Evolutionary conservation across 306 rosid genomes (phyloP).

Genomic region (Rubus parviflorus): DNA sequence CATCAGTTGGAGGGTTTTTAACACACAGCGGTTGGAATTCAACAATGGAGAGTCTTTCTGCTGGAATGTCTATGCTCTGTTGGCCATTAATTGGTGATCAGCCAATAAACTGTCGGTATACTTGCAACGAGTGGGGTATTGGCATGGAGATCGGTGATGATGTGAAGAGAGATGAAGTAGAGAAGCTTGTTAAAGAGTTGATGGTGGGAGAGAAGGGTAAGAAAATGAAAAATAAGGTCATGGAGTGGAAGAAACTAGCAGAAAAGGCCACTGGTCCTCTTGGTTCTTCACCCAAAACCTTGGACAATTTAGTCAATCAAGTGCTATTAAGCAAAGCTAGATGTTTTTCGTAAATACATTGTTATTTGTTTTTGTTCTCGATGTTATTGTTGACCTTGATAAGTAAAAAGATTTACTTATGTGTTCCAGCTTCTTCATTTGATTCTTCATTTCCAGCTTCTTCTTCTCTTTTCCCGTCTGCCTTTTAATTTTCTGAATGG

Average conservation of each 20-base stretch:
- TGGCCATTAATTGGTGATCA: conserved; percentile 1
- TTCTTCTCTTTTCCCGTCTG: not conserved
- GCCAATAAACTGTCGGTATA: not conserved
- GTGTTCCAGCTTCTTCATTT: not conserved
- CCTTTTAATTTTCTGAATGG: not conserved
- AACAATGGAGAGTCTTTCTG: not conserved
- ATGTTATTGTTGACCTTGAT: not conserved
- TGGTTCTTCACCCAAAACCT: not conserved
- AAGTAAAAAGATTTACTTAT: not conserved
- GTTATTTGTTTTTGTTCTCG: not conserved
- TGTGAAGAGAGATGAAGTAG: not conserved
- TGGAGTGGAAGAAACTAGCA: not conserved
- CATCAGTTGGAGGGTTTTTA: not conserved
- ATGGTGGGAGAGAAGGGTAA: conserved; percentile 2
- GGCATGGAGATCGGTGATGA: not conserved
- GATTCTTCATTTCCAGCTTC: not conserved
- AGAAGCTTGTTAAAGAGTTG: not conserved
- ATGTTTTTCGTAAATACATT: not conserved
- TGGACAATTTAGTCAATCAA: not conserved
- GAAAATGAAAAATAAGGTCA: not conserved
- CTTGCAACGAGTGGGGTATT: not conserved
- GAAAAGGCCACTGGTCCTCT: not conserved
- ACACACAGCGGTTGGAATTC: conserved; percentile 8
- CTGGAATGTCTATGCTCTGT: conserved; percentile 1
- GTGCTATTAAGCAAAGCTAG: not conserved